These are phyloP conservation scores for Eimeria necatrix DNA, from an alignment of 169 alveolate species.

Conservation along the genomic window DNA sequence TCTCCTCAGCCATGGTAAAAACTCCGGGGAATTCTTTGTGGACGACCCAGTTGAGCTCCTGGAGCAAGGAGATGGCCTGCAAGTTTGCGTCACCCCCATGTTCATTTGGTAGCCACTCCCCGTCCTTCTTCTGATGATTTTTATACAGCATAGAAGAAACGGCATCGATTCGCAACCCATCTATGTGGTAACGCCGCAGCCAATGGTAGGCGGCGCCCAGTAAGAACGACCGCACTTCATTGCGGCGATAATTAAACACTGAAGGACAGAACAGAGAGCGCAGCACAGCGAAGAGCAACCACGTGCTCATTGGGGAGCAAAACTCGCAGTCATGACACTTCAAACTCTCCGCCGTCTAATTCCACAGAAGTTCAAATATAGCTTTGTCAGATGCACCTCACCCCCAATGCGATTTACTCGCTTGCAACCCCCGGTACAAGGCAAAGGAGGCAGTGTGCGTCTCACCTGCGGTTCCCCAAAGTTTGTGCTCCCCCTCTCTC, in stretches of 20 bases:
- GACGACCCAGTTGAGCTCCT: constrained; percentile 88
- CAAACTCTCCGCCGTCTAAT: no score
- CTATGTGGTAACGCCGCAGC: constrained; percentile 87
- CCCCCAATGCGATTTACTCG: not conserved
- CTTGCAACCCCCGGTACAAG: no score
- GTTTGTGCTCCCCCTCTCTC: constrained; percentile 88
- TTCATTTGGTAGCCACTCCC: constrained; percentile 88
- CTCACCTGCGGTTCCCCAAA: constrained; percentile 87
- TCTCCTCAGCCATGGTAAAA: constrained; percentile 88
- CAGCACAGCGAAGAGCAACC: no score
- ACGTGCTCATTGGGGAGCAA: no score
- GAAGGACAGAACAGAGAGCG: constrained; percentile 15
- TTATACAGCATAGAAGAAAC: constrained; percentile 87
- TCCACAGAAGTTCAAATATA: no score
- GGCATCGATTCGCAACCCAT: constrained; percentile 88
- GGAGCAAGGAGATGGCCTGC: constrained; percentile 87
- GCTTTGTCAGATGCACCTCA: not conserved
- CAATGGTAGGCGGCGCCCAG: constrained; percentile 89
- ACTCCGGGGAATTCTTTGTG: constrained; percentile 88
- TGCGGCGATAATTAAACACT: constrained; percentile 86
- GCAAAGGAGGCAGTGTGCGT: not conserved
- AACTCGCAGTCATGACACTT: no score
- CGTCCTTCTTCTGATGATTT: constrained; percentile 83
- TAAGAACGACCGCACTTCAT: constrained; percentile 87
- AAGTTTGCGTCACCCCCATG: constrained; percentile 88